Evolutionary conservation across 441 rosid species (phyloP), one percentile per base, ranked within the genome.

Genomic region (Melastoma candidum): DNA sequence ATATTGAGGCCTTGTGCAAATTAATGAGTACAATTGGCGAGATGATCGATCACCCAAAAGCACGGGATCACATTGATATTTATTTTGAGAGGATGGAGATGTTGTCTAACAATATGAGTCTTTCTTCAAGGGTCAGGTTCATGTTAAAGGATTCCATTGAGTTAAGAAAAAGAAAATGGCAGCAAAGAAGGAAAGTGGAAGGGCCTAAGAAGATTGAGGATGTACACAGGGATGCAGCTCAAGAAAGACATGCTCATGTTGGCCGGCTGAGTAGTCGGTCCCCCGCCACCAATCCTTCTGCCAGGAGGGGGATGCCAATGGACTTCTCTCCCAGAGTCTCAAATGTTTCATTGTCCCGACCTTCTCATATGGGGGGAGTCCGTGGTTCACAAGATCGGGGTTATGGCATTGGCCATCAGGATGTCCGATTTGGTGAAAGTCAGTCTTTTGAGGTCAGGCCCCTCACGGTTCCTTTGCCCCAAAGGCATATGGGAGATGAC

Each of bases 161-260:
- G 69, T 66, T 85, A 64, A 82, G 99, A 70, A 87, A 65, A 78
- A 87, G 85, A 68, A 94, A 82, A 61, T 87, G 99, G 97, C 96
- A 87, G 69, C 95, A 94, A 63, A 80, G 99, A 73, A 79, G 95
- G 74, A 94, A 94, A 74, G 95, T 87, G 29, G 99, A 90, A 70
- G 99, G 97, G 43, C 97, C 99, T 3, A 94, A 94, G 68, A 90
- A 94, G 82, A 87, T 94, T 14, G 97, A 90, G 53, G 99, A 94
- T 63, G 95, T 94, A 66, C 99, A 87, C 65, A 80, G 95, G 74
- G 99, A 90, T 81, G 97, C 97, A 64, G 97, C 92, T 52, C 96
- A 94, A 74, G 99, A 94, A 68, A 83, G 95, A 51, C 89, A 87
- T 39, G 78, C 84, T 47, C 97, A 83, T 57, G 48, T 77, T 41